A percentile compares a stretch with the other conserved stretches of the same genome.
Evolutionary conservation across 1,284 basidiomycete genomes (phyloP).

Genomic region (Malassezia sp.): DNA sequence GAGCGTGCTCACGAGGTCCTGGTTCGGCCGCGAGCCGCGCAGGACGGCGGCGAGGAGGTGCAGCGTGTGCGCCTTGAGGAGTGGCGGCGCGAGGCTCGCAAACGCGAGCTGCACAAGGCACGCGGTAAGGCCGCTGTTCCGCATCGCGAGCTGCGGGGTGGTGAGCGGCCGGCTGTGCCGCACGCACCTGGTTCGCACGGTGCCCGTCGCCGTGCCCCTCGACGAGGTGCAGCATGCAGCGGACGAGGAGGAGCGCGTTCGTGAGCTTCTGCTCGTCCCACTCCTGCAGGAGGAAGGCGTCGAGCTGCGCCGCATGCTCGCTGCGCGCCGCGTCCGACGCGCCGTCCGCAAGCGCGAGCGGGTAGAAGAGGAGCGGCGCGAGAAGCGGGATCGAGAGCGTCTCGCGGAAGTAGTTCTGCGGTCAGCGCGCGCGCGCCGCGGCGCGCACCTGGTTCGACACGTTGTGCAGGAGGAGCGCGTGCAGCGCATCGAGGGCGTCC

Average conservation of each 20-base stretch:
- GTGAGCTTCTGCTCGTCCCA: conserved; percentile 83
- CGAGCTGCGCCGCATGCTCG: conserved; percentile 51
- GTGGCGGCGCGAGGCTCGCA: conserved; percentile 77
- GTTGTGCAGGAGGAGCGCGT: conserved; percentile 77
- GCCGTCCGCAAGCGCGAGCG: conserved; percentile 53
- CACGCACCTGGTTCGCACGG: conserved; percentile 54
- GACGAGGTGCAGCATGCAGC: conserved; percentile 59
- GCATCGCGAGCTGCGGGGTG: conserved; percentile 51
- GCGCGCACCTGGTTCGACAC: conserved; percentile 90
- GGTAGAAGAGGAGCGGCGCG: conserved; percentile 74
- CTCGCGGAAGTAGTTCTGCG: conserved; percentile 96
- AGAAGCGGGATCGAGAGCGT: conserved; percentile 70
- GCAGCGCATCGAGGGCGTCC: conserved; percentile 73
- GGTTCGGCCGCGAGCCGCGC: conserved; percentile 47
- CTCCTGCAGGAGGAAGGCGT: conserved; percentile 87
- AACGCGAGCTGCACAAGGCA: conserved; percentile 77
- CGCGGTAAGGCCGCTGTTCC: conserved; percentile 58
- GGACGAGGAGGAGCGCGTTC: conserved; percentile 66
- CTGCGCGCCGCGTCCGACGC: conserved; percentile 47
- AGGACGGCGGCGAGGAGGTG: conserved; percentile 55
- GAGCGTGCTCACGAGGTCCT: conserved; percentile 48
- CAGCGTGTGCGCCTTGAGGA: conserved; percentile 61
- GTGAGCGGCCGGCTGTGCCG: too few species aligned
- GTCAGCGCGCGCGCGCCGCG: too few species aligned
- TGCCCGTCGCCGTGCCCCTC: conserved; percentile 48